Percentiles rank a stretch among this genome's conserved stretches.
phyloP scores from a whole-genome alignment of 495 filamentous ascomycete species.

The Polyplosphaeria fusca region DNA sequence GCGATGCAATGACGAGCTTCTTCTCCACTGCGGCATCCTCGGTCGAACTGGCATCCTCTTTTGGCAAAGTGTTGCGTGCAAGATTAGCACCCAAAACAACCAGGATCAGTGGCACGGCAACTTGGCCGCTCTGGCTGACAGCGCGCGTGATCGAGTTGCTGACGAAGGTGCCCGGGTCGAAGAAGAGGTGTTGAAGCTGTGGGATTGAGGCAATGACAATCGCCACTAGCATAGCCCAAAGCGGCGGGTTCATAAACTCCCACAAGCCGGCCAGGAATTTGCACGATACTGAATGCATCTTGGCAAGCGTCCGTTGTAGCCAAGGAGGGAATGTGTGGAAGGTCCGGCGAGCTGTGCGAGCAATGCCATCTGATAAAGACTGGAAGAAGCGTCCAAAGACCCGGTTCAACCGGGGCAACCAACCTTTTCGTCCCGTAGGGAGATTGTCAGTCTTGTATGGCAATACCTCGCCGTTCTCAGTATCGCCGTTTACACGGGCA shows the following conservation, averaged over 20 bases:
- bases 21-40: conserved; percentile 63
- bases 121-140: conserved; percentile 76
- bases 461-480: not conserved
- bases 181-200: conserved; percentile 76
- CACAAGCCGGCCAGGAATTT: conserved; percentile 65
- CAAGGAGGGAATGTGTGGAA: conserved; percentile 56
- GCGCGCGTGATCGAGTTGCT: conserved; percentile 90
- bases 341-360: conserved; percentile 18
- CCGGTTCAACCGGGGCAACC: conserved; percentile 13
- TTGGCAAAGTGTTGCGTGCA: conserved; percentile 54
- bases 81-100: conserved; percentile 96
- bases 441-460: conserved; percentile 16
- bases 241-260: conserved; percentile 97
- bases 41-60: conserved; percentile 46
- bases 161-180: conserved; percentile 83
- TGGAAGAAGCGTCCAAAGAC: not conserved
- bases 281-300: conserved; percentile 41
- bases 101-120: conserved; percentile 91
- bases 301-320: conserved; percentile 54
- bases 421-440: conserved; percentile 30
- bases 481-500: conserved; percentile 17
- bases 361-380: conserved; percentile 10
- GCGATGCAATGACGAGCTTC: conserved; percentile 76
- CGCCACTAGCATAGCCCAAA: conserved; percentile 92
- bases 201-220: conserved; percentile 91